Percentiles rank a stretch among this genome's conserved stretches.
These are phyloP conservation scores for Pterocarpus santalinus DNA, from an alignment of 306 rosid species.

Conservation along the genomic window DNA sequence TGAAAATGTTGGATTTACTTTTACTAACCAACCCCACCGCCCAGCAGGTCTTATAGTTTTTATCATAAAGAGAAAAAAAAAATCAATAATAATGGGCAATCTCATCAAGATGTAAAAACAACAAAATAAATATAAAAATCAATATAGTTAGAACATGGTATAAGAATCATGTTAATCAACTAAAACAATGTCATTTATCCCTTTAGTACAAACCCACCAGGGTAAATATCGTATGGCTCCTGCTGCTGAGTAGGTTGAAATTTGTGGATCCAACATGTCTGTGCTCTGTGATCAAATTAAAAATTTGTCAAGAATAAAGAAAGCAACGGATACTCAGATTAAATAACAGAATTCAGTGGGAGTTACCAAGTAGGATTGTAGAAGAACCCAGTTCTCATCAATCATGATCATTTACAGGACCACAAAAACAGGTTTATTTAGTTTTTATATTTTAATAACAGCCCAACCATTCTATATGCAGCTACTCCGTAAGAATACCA, in stretches of 20 bases:
- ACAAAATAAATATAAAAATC: conserved; percentile 1
- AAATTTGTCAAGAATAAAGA: conserved; percentile 35
- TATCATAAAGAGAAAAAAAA: background rate
- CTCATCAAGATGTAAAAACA: conserved; percentile 32
- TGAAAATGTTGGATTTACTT: background rate
- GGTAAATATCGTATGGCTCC: conserved; percentile 98
- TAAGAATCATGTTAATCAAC: conserved; percentile 41
- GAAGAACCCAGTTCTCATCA: conserved; percentile 38
- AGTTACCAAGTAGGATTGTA: conserved; percentile 37
- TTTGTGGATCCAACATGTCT: conserved; percentile 99
- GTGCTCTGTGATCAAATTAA: conserved; percentile 75
- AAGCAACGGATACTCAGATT: background rate
- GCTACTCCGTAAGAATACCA: conserved; percentile 30
- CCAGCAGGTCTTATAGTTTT: background rate
- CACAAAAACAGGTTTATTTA: conserved; percentile 31
- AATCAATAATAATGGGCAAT: background rate
- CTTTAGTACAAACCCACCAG: conserved; percentile 65
- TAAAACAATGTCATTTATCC: conserved; percentile 44
- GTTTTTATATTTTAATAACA: conserved; percentile 15
- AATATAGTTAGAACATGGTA: conserved; percentile 19
- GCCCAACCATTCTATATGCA: conserved; percentile 34
- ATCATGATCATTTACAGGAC: conserved; percentile 29
- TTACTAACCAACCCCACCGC: conserved; percentile 5
- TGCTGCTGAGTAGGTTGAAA: conserved; percentile 95
- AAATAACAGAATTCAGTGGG: conserved; percentile 31